Percentiles rank a stretch among this genome's conserved stretches.
Evolutionary conservation across 2,329 filamentous ascomycete species (phyloP).

Genomic region (Epichloe gansuensis): DNA sequence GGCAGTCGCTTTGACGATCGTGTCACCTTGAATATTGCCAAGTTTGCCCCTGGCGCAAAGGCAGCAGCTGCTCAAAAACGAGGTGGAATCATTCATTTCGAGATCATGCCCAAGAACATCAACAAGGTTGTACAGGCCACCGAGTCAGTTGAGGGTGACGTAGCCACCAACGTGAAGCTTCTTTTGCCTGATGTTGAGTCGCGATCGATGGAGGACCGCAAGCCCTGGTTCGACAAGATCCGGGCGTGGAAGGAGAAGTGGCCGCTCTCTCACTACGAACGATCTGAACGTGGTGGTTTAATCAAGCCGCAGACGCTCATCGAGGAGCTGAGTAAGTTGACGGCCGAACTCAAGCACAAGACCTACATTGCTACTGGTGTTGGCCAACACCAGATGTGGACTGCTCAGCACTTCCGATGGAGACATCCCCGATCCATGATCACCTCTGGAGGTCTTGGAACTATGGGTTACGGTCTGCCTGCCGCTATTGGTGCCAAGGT

Average conservation of each 20-base stretch:
- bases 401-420: constrained; percentile 94
- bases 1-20: constrained; percentile 94
- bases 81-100: constrained; percentile 93
- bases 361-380: constrained; percentile 90
- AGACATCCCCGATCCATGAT: constrained; percentile 84
- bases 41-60: constrained; percentile 83
- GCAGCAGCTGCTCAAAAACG: constrained; percentile 71
- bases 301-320: constrained; percentile 96
- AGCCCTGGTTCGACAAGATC: constrained; percentile 84
- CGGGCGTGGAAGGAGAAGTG: constrained; percentile 82
- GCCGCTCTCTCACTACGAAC: constrained; percentile 73
- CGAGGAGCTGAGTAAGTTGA: constrained; percentile 77
- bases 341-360: constrained; percentile 63
- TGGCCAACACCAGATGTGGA: constrained; percentile 98
- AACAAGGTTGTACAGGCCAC: constrained; percentile 98
- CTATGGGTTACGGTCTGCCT: constrained; percentile 88
- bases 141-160: constrained; percentile 89
- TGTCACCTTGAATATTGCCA: constrained; percentile 67
- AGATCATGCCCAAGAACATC: constrained; percentile 99
- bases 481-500: constrained; percentile 93
- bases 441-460: constrained; percentile 79
- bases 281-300: constrained; percentile 56
- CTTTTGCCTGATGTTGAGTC: constrained; percentile 61
- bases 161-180: constrained; percentile 61
- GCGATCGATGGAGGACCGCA: constrained; percentile 50